Base-by-base conservation (phyloP, 345 rosid species). In the Aquilaria sinensis region DNA sequence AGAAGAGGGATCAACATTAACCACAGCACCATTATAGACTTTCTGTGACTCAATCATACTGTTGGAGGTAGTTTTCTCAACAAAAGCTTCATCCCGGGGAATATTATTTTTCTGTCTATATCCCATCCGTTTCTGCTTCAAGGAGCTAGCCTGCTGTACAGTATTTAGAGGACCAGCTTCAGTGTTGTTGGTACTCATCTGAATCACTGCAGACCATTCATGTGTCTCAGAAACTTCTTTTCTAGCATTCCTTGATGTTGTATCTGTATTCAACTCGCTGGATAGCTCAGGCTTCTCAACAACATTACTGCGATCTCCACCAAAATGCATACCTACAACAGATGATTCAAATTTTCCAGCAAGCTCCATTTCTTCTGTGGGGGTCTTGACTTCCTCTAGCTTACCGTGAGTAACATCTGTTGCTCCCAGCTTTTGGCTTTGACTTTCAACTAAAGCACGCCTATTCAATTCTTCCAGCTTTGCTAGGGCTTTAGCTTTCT, bases 391-490 rank as follows among this genome's bases (percentile, higher is more conserved):
- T 72, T 72, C 81, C 51, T 74, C 83, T 72, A 67, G 79, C 69
- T 75, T 79, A 63, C 70, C 74, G 67, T 61, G 56, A 66, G 74
- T 63, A 60, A 58, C 50, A 9, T 85, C 53, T 64, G 62, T 67
- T 53, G 60, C 77, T 75, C 76, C 83, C 37, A 56, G 58, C 62
- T 78, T 83, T 63, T 63, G 72, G 61, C 77, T 70, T 47, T 63
- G 71, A 74, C 73, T 72, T 61, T 85, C 92, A 53, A 43, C 75
- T 47, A 71, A 71, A 7, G 81, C 69, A 56, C 90, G 96, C 79
- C 84, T 84, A 75, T 94, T 77, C 81, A 95, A 71, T 74, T 87
- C 99, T 74, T 83, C 92, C 66, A 84, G 73, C 75, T 94, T 94
- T 60, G 85, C 90, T 49, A 67, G 79, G 66, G 97, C 91, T 85